A percentile compares a stretch with the other conserved stretches of the same genome.
phyloP scores from a whole-genome alignment of 192 early-diverging fungal species.

The Backusella sp. region DNA sequence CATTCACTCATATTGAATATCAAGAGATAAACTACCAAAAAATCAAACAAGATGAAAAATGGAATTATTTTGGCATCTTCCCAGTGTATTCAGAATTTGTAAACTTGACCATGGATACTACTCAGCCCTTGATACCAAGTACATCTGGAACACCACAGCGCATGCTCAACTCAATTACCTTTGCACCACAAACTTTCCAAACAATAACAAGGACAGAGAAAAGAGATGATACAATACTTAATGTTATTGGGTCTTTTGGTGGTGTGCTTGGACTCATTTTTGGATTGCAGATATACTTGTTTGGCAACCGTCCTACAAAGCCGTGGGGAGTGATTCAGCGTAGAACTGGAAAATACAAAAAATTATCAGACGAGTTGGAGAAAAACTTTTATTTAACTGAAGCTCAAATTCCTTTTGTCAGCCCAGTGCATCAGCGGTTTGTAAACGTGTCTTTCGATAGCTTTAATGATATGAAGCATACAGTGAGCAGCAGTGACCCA shows the following conservation, averaged over 20 bases:
- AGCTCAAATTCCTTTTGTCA: background rate
- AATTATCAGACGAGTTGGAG: background rate
- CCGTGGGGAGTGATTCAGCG: slow-evolving; percentile 14
- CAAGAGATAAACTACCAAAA: background rate
- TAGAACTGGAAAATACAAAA: background rate
- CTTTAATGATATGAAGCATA: background rate
- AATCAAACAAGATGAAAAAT: background rate
- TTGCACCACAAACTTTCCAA: background rate
- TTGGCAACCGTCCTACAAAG: background rate
- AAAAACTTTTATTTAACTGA: background rate
- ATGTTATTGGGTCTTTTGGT: slow-evolving; percentile 9
- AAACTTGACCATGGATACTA: background rate
- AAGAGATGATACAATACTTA: slow-evolving; percentile 2
- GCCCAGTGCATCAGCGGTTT: background rate
- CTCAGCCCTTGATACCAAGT: background rate
- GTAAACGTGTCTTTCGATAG: background rate
- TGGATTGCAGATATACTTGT: slow-evolving; percentile 11
- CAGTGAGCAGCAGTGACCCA: background rate
- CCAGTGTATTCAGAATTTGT: background rate
- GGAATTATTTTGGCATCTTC: slow-evolving; percentile 1
- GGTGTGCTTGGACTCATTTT: slow-evolving; percentile 16
- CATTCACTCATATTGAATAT: background rate
- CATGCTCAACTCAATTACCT: background rate
- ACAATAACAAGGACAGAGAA: background rate
- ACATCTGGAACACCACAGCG: no score